phyloP scores from a whole-genome alignment of 179 eudicot species.

The Amaranthus tricolor region DNA sequence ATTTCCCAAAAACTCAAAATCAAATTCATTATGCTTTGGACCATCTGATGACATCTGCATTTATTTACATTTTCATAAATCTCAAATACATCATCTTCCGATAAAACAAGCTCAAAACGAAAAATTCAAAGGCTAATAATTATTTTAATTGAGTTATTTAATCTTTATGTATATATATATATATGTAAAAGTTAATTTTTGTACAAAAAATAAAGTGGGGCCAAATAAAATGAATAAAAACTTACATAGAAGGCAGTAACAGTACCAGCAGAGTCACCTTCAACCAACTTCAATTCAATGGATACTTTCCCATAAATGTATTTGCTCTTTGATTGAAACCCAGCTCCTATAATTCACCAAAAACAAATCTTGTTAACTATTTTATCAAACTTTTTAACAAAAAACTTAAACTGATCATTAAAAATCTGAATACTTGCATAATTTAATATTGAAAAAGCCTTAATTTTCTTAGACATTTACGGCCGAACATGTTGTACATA shows the following conservation, averaged over 20 bases:
- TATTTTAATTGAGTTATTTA: too few species aligned
- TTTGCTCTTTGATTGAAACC: slow-evolving; percentile 72
- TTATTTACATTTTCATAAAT: not conserved
- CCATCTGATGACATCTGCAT: slow-evolving; percentile 88
- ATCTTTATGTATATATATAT: too few species aligned
- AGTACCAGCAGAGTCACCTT: slow-evolving; percentile 86
- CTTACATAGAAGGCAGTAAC: slow-evolving; percentile 87
- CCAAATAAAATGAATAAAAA: not conserved
- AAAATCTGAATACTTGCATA: too few species aligned
- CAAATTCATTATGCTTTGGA: slow-evolving; percentile 72
- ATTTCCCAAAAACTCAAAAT: slow-evolving; percentile 83
- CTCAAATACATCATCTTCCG: not conserved
- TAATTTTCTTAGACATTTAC: too few species aligned
- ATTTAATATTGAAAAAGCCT: too few species aligned
- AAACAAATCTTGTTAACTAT: too few species aligned
- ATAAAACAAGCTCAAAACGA: too few species aligned
- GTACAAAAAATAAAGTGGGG: not conserved
- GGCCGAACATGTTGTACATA: too few species aligned
- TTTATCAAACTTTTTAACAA: too few species aligned
- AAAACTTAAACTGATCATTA: too few species aligned
- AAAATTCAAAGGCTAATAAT: too few species aligned
- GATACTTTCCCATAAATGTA: slow-evolving; percentile 72
- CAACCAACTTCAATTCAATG: slow-evolving; percentile 65
- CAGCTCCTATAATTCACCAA: slow-evolving; percentile 53
- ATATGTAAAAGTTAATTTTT: not conserved